Conservation (phyloP, 257 asterid genomes). For the Hygrophila difformis region DNA sequence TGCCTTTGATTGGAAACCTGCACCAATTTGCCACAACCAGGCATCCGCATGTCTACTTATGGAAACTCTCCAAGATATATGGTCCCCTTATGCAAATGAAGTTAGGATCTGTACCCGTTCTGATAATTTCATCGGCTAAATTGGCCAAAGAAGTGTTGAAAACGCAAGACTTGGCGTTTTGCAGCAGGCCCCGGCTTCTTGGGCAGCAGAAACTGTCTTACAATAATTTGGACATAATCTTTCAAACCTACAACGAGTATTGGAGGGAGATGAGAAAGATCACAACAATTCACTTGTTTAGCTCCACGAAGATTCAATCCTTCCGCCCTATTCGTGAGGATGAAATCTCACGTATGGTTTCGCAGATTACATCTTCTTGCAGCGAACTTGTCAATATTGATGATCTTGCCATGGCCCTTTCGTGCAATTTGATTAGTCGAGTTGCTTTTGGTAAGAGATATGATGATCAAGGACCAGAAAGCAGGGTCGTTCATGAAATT, state of each 20-base stretch:
- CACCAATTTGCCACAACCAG: slow-evolving; percentile 13
- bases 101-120: slow-evolving; percentile 18
- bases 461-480: too few relatives aligned
- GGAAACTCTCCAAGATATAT: slow-evolving; percentile 19
- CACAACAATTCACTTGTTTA: slow-evolving; percentile 9
- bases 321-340: slow-evolving; percentile 16
- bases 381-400: slow-evolving; percentile 5
- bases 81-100: slow-evolving; percentile 28
- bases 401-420: neutral
- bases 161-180: slow-evolving; percentile 19
- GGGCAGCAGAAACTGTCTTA: slow-evolving; percentile 14
- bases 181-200: slow-evolving; percentile 3
- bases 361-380: neutral
- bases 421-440: neutral
- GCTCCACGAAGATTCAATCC: slow-evolving; percentile 2
- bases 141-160: slow-evolving; percentile 21
- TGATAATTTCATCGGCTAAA: slow-evolving; percentile 29
- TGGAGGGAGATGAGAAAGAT: slow-evolving; percentile 19
- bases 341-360: slow-evolving; percentile 12
- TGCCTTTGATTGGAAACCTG: slow-evolving; percentile 32
- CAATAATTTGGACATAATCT: slow-evolving; percentile 1
- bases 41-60: neutral
- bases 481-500: too few relatives aligned
- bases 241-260: slow-evolving; percentile 5
- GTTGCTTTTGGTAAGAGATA: neutral